Evolutionary conservation across 192 early-diverging fungal species (phyloP), one percentile per base, ranked within the genome.

Genomic region (Cladochytrium replicatum): DNA sequence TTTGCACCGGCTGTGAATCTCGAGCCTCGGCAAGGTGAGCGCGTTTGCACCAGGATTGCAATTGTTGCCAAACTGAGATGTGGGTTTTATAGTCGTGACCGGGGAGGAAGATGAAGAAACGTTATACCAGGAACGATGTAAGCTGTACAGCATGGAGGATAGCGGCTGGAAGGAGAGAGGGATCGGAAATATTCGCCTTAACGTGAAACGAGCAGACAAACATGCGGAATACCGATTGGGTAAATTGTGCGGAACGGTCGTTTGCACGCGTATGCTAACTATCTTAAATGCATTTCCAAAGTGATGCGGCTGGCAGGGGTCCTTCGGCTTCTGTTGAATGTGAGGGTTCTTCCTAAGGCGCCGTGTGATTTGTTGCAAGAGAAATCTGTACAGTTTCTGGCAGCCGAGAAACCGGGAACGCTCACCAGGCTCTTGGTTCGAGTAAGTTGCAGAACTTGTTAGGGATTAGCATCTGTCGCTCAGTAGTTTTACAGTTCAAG

Each of bases 101-200:
- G 55, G 55, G 9, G 55, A 57, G 44, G 50, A 59, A 25, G 57
- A 54, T 22, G 57, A 52, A 45, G 53, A 41, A 26, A 59, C 39
- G 26, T 15, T 59, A 29, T 13, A 46, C 25, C 57, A 52, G 31
- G 57, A 47, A 46, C 57, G 57, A 9, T 59, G 57, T 44, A 59
- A 59, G 34, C 44, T 59, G 22, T 59, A 30, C 29, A 41, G 50
- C 3, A 59, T 54, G 50, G 42, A 52, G 11, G 23, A 41, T 8
- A 32, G 47, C 22, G 47, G 29, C 28, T 59, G 57, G 57, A 42
- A 53, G 23, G 57, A 59, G 40, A 41, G 57, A 19, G 57, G 57
- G n/a, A 25, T 49, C 17, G 57, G 57, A 6, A 59, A 44, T 27
- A 26, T 59, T 21, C 1, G 23, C 5, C 29, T 59, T 19, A 59